A percentile compares a stretch with the other conserved stretches of the same genome.
These are phyloP conservation scores for Conoideocrella luteorostrata DNA, from an alignment of 2,329 filamentous ascomycete species.

Conservation along the genomic window DNA sequence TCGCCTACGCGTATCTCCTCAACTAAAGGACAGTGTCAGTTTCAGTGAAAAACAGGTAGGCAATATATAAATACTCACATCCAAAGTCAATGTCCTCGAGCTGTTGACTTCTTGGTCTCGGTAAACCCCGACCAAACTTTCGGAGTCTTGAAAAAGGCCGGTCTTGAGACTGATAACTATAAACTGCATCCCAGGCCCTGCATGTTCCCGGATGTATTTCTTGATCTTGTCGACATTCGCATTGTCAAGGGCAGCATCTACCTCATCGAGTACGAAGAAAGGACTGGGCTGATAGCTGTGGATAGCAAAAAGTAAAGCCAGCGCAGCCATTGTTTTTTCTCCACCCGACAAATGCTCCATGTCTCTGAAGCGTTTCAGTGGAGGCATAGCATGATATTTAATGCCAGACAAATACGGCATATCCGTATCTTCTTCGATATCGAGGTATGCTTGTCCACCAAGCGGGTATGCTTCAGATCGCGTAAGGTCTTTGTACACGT, in stretches of 20 bases:
- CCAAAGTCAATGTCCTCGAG: slow-evolving; percentile 82
- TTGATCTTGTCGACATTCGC: slow-evolving; percentile 95
- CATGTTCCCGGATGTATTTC: slow-evolving; percentile 91
- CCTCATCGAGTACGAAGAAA: slow-evolving; percentile 97
- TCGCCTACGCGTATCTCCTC: slow-evolving; percentile 26
- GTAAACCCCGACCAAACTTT: slow-evolving; percentile 93
- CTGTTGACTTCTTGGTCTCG: slow-evolving; percentile 91
- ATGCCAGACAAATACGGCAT: slow-evolving; percentile 93
- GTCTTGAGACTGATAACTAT: slow-evolving; percentile 97
- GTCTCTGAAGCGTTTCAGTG: slow-evolving; percentile 94
- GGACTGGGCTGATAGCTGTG: slow-evolving; percentile 93
- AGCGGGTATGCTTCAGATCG: slow-evolving; percentile 84
- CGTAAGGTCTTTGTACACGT: slow-evolving; percentile 93
- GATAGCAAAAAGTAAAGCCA: slow-evolving; percentile 94
- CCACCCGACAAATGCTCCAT: slow-evolving; percentile 98
- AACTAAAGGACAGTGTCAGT: slow-evolving; percentile 18
- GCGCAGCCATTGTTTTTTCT: slow-evolving; percentile 96
- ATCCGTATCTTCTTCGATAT: slow-evolving; percentile 89
- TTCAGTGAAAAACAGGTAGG: neutral
- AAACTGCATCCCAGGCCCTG: slow-evolving; percentile 96
- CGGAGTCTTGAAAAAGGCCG: slow-evolving; percentile 90
- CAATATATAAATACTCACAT: slow-evolving; percentile 64
- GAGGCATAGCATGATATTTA: slow-evolving; percentile 98
- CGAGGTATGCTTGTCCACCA: slow-evolving; percentile 83
- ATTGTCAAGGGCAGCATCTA: slow-evolving; percentile 96